These are phyloP conservation scores for Tausonia pullulans DNA, from an alignment of 1,284 basidiomycete genomes.

Conservation along the genomic window DNA sequence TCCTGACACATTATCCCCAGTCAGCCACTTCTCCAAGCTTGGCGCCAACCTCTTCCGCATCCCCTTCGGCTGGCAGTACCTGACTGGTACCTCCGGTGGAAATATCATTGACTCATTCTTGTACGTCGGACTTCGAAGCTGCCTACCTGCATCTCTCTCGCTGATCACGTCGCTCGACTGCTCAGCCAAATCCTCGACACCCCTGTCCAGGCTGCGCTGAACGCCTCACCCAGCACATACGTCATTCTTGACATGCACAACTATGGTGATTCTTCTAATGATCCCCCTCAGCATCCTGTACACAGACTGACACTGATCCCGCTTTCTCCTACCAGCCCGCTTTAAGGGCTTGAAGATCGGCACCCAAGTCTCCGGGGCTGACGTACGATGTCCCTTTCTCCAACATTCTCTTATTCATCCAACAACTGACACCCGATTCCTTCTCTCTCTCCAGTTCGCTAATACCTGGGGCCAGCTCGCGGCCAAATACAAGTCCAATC, in stretches of 20 bases:
- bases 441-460: slow-evolving; percentile 36
- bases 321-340: not conserved
- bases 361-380: not conserved
- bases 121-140: not conserved
- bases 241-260: slow-evolving; percentile 45
- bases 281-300: too few relatives aligned
- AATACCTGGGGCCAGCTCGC: slow-evolving; percentile 47
- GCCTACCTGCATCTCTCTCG: not conserved
- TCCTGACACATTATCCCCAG: not conserved
- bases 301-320: too few relatives aligned
- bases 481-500: slow-evolving; percentile 34
- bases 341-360: not conserved
- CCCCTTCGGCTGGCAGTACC: slow-evolving; percentile 47
- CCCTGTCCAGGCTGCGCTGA: slow-evolving; percentile 42
- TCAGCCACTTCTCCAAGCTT: not conserved
- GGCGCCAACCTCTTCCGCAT: slow-evolving; percentile 29
- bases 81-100: slow-evolving; percentile 41
- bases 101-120: not conserved
- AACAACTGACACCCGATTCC: not conserved
- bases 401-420: not conserved
- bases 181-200: slow-evolving; percentile 17
- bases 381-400: not conserved
- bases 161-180: not conserved
- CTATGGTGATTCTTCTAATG: slow-evolving; percentile 12
- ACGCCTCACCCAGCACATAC: slow-evolving; percentile 34